Percentiles rank a stretch among this genome's conserved stretches.
Evolutionary conservation across 495 filamentous ascomycete genomes (phyloP).

Genomic region (Lophium mytilinum): DNA sequence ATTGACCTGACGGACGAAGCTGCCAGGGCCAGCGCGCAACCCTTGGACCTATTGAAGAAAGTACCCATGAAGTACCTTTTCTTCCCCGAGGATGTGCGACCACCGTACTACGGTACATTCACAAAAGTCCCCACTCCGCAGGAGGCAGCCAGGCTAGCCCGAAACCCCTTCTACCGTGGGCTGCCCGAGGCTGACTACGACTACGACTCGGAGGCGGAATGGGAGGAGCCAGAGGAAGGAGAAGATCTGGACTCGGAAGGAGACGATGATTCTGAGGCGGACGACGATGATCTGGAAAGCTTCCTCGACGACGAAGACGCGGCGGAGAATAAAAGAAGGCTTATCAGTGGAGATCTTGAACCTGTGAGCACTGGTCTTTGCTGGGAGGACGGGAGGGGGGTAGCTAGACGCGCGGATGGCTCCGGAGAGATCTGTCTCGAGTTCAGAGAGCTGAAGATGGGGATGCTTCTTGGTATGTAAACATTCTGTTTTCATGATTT

Average conservation of each 20-base stretch:
- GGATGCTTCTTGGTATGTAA: constrained; percentile 60
- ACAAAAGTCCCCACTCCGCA: constrained; percentile 47
- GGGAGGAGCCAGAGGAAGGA: constrained; percentile 76
- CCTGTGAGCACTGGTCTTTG: constrained; percentile 70
- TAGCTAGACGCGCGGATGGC: constrained; percentile 35
- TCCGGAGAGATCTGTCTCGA: constrained; percentile 36
- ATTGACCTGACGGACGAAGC: constrained; percentile 37
- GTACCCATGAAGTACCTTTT: constrained; percentile 70
- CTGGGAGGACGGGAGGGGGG: constrained; percentile 57
- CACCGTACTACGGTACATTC: constrained; percentile 82
- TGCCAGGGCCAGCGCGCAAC: constrained; percentile 32
- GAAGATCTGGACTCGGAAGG: constrained; percentile 70
- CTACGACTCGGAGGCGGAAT: constrained; percentile 95
- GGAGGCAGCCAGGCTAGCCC: constrained; percentile 51
- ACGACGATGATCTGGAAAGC: constrained; percentile 61
- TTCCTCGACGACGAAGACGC: constrained; percentile 62
- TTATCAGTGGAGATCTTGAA: constrained; percentile 61
- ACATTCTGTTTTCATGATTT: neutral
- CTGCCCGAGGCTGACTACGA: constrained; percentile 76
- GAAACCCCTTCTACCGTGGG: constrained; percentile 56
- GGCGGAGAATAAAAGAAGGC: constrained; percentile 31
- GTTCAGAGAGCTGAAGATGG: constrained; percentile 54
- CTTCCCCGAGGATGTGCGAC: constrained; percentile 82
- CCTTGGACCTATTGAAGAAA: constrained; percentile 47
- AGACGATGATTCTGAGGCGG: constrained; percentile 61